Percentiles rank a stretch among this genome's conserved stretches.
Conservation (phyloP, 148 eudicot genomes). For the Salicornia ramosissima region DNA sequence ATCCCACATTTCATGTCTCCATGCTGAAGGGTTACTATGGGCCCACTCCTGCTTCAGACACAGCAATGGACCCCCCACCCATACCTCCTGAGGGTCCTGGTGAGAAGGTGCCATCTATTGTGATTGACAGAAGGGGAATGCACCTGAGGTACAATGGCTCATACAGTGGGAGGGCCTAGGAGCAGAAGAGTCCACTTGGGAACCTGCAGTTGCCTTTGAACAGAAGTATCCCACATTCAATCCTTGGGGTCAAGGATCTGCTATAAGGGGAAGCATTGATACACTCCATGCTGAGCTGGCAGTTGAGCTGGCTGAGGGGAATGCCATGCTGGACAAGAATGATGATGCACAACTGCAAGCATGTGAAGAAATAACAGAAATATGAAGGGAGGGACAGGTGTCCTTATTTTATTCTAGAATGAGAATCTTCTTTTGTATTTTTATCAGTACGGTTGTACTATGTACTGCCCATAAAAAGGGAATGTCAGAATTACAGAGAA, state of each 20-base stretch:
- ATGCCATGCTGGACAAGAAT: too few relatives aligned
- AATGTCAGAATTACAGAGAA: too few relatives aligned
- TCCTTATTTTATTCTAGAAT: too few relatives aligned
- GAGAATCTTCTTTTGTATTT: too few relatives aligned
- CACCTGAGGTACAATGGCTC: background rate
- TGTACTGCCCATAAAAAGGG: too few relatives aligned
- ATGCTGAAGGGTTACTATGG: background rate
- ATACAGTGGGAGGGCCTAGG: background rate
- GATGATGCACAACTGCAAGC: too few relatives aligned
- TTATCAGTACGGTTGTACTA: too few relatives aligned
- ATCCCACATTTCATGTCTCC: background rate
- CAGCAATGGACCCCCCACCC: background rate
- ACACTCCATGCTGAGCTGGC: too few relatives aligned
- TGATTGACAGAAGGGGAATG: background rate
- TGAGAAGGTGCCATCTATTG: background rate
- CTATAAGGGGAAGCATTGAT: background rate
- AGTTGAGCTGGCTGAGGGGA: too few relatives aligned
- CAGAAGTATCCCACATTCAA: background rate
- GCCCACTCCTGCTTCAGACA: background rate
- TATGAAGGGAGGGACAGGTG: too few relatives aligned
- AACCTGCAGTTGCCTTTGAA: background rate
- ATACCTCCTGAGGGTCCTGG: background rate
- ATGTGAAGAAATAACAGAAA: too few relatives aligned
- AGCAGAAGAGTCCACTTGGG: background rate
- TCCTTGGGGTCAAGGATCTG: background rate